phyloP scores from a whole-genome alignment of 2,329 filamentous ascomycete genomes.

The Apiospora malaysiana region DNA sequence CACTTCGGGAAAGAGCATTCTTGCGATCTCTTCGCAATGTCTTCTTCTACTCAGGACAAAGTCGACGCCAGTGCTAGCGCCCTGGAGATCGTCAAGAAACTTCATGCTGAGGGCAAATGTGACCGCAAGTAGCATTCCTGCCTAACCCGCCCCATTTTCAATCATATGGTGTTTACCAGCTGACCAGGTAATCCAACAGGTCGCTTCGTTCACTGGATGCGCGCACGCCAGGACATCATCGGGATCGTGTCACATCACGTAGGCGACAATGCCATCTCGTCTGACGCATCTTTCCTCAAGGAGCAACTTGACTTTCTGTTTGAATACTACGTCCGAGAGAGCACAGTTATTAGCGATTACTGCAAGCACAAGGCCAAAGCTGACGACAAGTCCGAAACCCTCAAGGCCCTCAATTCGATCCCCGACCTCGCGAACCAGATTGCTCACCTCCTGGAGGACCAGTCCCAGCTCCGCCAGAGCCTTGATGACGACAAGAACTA shows the following conservation, averaged over 20 bases:
- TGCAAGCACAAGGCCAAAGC: not conserved
- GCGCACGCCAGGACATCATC: not conserved
- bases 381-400: not conserved
- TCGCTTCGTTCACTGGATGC: not conserved
- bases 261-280: too few relatives aligned
- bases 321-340: not conserved
- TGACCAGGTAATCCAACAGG: not conserved
- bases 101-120: not conserved
- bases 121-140: not conserved
- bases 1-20: not conserved
- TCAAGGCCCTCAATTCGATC: not conserved
- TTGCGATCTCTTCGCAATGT: not conserved
- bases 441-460: not conserved
- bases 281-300: not conserved
- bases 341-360: not conserved
- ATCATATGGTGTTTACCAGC: too few relatives aligned
- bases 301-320: not conserved
- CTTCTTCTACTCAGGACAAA: not conserved
- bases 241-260: not conserved
- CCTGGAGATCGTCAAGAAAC: not conserved
- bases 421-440: not conserved
- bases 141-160: not conserved
- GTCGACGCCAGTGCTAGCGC: not conserved
- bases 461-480: not conserved
- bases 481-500: not conserved